Base-by-base conservation (phyloP, 352 stramenopile species). In the Phytophthora litchii region DNA sequence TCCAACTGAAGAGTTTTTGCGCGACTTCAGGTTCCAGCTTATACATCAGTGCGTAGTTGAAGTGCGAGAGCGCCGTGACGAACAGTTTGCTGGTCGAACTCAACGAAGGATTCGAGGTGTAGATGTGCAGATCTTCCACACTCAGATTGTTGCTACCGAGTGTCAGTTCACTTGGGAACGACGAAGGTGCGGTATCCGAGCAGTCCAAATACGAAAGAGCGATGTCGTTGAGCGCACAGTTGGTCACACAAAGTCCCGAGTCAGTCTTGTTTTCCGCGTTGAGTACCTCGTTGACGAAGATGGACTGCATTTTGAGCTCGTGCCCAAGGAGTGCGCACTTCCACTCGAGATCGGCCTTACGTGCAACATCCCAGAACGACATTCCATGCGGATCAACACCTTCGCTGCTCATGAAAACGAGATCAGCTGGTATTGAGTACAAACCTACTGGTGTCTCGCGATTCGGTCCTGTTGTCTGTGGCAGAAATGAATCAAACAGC, bases 1-100 rank as follows among this genome's bases (percentile, higher is more conserved):
- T 69, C 75, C 75, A 87, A 21, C 70, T 48, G 49, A 89, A 87
- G 25, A 87, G 67, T 20, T 74, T 49, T 0, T 68, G 43, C 1
- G 72, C 76, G 0, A 55, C 42, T 0, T 67, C 57, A 10, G 54
- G 37, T 41, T 83, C 59, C 35, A 89, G 57, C 49, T 89, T 89
- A 65, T 76, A 56, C 79, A 89, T 89, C 44, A 89, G 69, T 16
- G 76, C 69, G 54, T 87, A 89, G 52, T 82, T 73, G 57, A 89
- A 89, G 16, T 66, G 54, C 41, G 72, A 72, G 12, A 83, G 70
- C 0, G 69, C 71, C 40, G 72, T 80, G 42, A 83, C 47, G 55
- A 77, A 86, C 12, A 88, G 36, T 54, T 77, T 83, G 51, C 61
- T 72, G 16, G 76, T 78, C 10, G 78, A 75, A 43, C 74, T 64